A percentile compares a stretch with the other conserved stretches of the same genome.
Evolutionary conservation across 371 early-diverging fungal species (phyloP).

Genomic region (Mortierella sp.): DNA sequence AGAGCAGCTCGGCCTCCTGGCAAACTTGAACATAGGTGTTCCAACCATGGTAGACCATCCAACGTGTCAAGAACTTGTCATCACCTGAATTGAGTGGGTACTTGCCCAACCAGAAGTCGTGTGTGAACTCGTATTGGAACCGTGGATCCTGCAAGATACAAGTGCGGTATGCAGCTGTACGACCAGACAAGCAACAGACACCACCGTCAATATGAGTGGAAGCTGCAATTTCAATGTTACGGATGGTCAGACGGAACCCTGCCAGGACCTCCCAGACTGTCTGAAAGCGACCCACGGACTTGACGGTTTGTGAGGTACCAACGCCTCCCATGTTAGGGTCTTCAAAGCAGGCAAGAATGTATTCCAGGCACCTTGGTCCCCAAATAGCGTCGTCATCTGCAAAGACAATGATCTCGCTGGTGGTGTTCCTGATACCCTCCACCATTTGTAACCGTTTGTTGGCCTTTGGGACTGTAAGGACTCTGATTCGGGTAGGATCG

Average conservation of each 20-base stretch:
- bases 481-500: slow-evolving; percentile 59
- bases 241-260: slow-evolving; percentile 75
- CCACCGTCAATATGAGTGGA: slow-evolving; percentile 84
- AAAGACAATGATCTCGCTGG: slow-evolving; percentile 76
- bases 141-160: slow-evolving; percentile 77
- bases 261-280: slow-evolving; percentile 81
- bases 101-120: slow-evolving; percentile 78
- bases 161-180: slow-evolving; percentile 83
- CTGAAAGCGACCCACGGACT: slow-evolving; percentile 66
- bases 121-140: slow-evolving; percentile 75
- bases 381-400: slow-evolving; percentile 83
- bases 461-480: slow-evolving; percentile 65
- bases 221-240: slow-evolving; percentile 81
- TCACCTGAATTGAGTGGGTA: slow-evolving; percentile 82
- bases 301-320: slow-evolving; percentile 76
- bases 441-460: slow-evolving; percentile 82
- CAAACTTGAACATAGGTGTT: slow-evolving; percentile 79
- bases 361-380: slow-evolving; percentile 69
- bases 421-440: slow-evolving; percentile 71
- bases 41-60: slow-evolving; percentile 81
- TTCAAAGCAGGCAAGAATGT: slow-evolving; percentile 80
- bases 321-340: slow-evolving; percentile 80
- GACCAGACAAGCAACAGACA: slow-evolving; percentile 80
- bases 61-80: slow-evolving; percentile 82
- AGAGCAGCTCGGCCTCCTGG: slow-evolving; percentile 73